Percentiles rank a stretch among this genome's conserved stretches.
These are phyloP conservation scores for Thamnidium elegans DNA, from an alignment of 192 early-diverging fungal species.

Conservation along the genomic window DNA sequence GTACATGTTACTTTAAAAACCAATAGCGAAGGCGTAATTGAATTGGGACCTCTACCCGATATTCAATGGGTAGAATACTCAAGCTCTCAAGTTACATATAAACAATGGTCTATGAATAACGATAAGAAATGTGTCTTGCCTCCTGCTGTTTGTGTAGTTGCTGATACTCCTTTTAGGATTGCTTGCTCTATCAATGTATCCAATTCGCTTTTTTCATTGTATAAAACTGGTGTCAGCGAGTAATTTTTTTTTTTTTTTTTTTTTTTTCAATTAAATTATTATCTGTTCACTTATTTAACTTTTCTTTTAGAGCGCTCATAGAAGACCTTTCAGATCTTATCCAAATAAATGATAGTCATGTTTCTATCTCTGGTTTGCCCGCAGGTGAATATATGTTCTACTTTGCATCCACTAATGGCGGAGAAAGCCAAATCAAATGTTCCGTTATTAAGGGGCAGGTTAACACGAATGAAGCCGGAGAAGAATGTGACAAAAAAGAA, in stretches of 20 bases:
- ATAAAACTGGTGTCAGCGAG: conserved; percentile 1
- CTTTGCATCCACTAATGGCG: background rate
- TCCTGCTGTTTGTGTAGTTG: conserved; percentile 14
- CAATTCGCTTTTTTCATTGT: conserved; percentile 7
- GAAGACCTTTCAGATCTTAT: background rate
- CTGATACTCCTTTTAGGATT: conserved; percentile 20
- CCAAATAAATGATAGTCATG: background rate
- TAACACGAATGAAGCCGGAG: background rate
- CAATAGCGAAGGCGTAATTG: conserved; percentile 36
- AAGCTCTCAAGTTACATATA: background rate
- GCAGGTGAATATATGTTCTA: conserved; percentile 1
- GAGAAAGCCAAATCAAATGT: background rate
- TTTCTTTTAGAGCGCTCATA: background rate
- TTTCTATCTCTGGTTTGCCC: conserved; percentile 10
- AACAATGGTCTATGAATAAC: background rate
- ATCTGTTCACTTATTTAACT: background rate
- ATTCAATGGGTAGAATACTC: background rate
- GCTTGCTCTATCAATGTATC: background rate
- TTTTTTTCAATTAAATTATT: no score
- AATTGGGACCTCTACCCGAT: conserved; percentile 29
- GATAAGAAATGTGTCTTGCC: conserved; percentile 5
- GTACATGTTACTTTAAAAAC: conserved; percentile 30
- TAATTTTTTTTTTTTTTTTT: no score
- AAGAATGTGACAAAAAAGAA: background rate
- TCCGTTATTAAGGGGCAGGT: conserved; percentile 1